These are phyloP conservation scores for Candida sp. DNA, from an alignment of 1,139 yeast species.

Conservation along the genomic window DNA sequence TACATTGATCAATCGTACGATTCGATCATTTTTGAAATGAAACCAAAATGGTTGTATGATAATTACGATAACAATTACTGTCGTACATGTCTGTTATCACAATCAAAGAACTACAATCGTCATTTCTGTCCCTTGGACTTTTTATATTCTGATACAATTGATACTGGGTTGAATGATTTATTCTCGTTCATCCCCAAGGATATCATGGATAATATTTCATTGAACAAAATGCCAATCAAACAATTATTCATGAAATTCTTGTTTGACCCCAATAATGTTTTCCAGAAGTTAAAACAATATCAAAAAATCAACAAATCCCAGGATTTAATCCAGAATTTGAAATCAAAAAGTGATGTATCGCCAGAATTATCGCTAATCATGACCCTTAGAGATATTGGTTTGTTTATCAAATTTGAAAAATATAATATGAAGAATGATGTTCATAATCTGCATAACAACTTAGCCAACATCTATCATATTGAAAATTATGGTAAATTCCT, in stretches of 20 bases:
- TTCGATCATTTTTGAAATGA: slow-evolving; percentile 38
- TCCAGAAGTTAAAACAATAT: slow-evolving; percentile 33
- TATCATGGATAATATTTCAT: slow-evolving; percentile 15
- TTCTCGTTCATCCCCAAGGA: slow-evolving; percentile 24
- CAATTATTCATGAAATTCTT: slow-evolving; percentile 26
- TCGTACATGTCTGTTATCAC: slow-evolving; percentile 44
- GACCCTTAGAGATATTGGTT: slow-evolving; percentile 57
- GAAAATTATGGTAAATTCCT: slow-evolving; percentile 25
- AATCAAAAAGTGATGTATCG: slow-evolving; percentile 39
- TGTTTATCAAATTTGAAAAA: slow-evolving; percentile 42
- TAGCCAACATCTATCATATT: slow-evolving; percentile 24
- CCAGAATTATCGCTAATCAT: slow-evolving; percentile 43
- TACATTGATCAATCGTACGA: slow-evolving; percentile 18
- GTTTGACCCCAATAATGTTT: slow-evolving; percentile 29
- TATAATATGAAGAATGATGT: slow-evolving; percentile 19
- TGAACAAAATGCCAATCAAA: slow-evolving; percentile 25
- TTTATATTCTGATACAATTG: slow-evolving; percentile 28
- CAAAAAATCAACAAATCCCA: slow-evolving; percentile 33
- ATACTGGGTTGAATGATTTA: slow-evolving; percentile 32
- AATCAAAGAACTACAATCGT: slow-evolving; percentile 25
- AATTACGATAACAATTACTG: slow-evolving; percentile 36
- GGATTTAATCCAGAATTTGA: slow-evolving; percentile 32
- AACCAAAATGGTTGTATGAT: slow-evolving; percentile 49
- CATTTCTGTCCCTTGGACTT: slow-evolving; percentile 48
- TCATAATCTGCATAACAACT: slow-evolving; percentile 34